Evolutionary conservation across 2,329 filamentous ascomycete species (phyloP), one percentile per base, ranked within the genome.

Genomic region (Trichoderma aggressivum): DNA sequence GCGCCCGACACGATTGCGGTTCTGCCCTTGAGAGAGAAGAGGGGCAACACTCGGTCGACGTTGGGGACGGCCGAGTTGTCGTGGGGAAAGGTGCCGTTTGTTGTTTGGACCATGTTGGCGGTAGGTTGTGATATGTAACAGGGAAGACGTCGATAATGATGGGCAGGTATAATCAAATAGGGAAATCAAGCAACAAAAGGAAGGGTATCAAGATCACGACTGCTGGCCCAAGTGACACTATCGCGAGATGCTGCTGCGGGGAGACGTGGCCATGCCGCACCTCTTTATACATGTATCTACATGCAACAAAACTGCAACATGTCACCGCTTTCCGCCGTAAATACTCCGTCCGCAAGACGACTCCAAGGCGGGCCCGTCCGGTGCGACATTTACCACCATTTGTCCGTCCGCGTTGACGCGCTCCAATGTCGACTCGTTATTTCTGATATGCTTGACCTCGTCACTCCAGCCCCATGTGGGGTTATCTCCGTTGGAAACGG

Each of bases 1-100:
- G 89, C 89, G 53, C 91, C 91, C 2, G 89, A 88, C 55, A 93
- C 86, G 74, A 93, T 91, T 36, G 90, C 90, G 2, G 91, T 92
- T 75, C 88, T 88, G 56, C 90, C 90, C 77, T 89, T 90, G 65
- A 93, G 84, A 7, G 90, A 92, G 81, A 92, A 91, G 71, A 92
- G 85, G 39, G 88, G 85, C 77, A 92, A 79, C 71, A 92, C 85
- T 58, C 86, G 82, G 70, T 85, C 84, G 32, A 83, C 79, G 69
- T 80, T 75, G 50, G 86, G 84, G 3, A 83, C 75, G 36, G 77
- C 79, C 74, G 86, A 89, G 78, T 86, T 89, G 76, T 88, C 80
- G 77, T 89, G 88, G 74, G 81, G 80, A 77, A 91, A 91, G 74
- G 80, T 80, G 70, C 88, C 86, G 71, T 82, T 82, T 50, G 80